Evolutionary conservation across 768 basidiomycete species (phyloP), one percentile per base, ranked within the genome.

Genomic region (Boletus sensibilis): DNA sequence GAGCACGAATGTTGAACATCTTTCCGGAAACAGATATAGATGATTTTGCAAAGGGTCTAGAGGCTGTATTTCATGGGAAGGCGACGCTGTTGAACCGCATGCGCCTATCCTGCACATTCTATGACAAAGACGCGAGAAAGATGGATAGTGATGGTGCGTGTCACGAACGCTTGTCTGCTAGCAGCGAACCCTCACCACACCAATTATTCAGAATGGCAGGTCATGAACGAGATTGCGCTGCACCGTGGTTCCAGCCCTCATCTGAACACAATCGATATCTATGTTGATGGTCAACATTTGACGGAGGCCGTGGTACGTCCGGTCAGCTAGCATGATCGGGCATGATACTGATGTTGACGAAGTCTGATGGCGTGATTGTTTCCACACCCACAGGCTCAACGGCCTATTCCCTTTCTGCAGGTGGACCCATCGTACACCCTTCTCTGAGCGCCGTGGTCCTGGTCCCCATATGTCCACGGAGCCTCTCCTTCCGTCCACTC

Each of bases 381-480:
- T 94, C 94, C 8, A 98, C 95, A 2, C 95, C 95, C 21, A 98
- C 95, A 3, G 95, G 95, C 7, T 97, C 94, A 21, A 97, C 95
- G 4, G 95, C 95, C 16, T 97, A 98, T 72, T 97, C 94, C 1
- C 79, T 98, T 23, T 96, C 94, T 4, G 92, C 94, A 1, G 95
- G 95, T 34, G 95, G 95, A 25, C 95, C 95, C 4, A 97, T 98
- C 62, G 93, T 97, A 0, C 95, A 97, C 60, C 95, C 95, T 3
- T 92, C 91, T 3, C 76, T 95, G 38, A 90, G 90, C 56, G 91
- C 94, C 1, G 80, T 97, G 49, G 89, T 98, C 14, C 76, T 98
- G 40, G 96, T 95, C 1, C 95, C 95, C n/a, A 96, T 98, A 61
- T 94, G 93, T 65, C 95, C 95, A 46, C 82, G 95, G 53, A 94